A percentile compares a stretch with the other conserved stretches of the same genome.
Conservation (phyloP, 1,139 yeast species). For the Saccharomyces pastorianus region DNA sequence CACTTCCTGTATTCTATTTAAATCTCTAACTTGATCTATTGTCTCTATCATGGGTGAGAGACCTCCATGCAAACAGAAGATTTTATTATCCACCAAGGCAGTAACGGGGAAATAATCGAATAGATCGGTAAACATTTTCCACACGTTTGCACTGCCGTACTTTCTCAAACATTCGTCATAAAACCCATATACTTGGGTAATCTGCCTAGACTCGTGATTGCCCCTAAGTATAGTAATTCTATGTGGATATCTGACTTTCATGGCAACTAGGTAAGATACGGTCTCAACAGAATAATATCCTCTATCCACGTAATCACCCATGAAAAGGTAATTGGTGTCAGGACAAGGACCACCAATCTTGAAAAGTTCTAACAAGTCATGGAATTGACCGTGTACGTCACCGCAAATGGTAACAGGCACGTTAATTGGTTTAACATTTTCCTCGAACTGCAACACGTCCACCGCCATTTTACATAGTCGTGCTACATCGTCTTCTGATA, state of each 20-base stretch:
- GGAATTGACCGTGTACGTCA: slow-evolving; percentile 78
- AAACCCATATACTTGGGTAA: slow-evolving; percentile 89
- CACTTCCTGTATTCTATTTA: slow-evolving; percentile 84
- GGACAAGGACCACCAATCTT: slow-evolving; percentile 74
- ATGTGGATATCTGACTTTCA: slow-evolving; percentile 80
- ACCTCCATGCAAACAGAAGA: slow-evolving; percentile 89
- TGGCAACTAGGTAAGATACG: slow-evolving; percentile 52
- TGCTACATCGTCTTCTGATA: slow-evolving; percentile 71
- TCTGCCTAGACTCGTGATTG: slow-evolving; percentile 89
- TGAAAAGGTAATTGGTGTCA: slow-evolving; percentile 62
- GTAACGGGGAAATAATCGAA: slow-evolving; percentile 80
- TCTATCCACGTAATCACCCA: slow-evolving; percentile 90
- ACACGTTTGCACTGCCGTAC: slow-evolving; percentile 83
- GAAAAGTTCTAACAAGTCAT: slow-evolving; percentile 65
- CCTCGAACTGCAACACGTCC: slow-evolving; percentile 71
- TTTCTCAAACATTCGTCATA: slow-evolving; percentile 88
- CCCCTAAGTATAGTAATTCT: slow-evolving; percentile 79
- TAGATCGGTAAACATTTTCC: slow-evolving; percentile 87
- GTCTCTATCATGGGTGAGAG: slow-evolving; percentile 80
- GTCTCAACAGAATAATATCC: slow-evolving; percentile 91
- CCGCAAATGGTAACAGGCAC: slow-evolving; percentile 86
- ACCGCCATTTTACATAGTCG: slow-evolving; percentile 83
- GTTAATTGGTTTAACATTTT: slow-evolving; percentile 84
- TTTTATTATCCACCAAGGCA: slow-evolving; percentile 74
- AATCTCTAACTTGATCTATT: slow-evolving; percentile 68